These are phyloP conservation scores for Penicillium alfredii DNA, from an alignment of 495 filamentous ascomycete genomes.

Conservation along the genomic window DNA sequence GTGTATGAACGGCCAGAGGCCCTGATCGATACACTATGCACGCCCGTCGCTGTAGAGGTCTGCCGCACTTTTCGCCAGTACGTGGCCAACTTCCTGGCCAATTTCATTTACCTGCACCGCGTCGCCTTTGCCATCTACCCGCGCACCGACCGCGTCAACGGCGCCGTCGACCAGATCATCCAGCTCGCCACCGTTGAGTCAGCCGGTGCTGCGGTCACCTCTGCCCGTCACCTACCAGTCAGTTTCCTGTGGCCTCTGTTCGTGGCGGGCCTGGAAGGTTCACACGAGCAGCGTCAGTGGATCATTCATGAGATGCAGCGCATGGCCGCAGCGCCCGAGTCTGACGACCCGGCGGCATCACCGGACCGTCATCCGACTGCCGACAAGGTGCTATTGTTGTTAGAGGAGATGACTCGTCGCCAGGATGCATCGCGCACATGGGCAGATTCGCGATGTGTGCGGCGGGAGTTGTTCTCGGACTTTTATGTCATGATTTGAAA, in stretches of 20 bases:
- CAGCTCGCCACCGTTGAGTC: constrained; percentile 33
- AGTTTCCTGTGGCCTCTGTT: constrained; percentile 39
- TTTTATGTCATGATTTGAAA: constrained; percentile 35
- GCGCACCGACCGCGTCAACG: constrained; percentile 36
- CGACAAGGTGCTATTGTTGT: constrained; percentile 25
- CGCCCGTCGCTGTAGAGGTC: constrained; percentile 22
- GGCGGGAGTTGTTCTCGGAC: constrained; percentile 34
- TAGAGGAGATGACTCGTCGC: constrained; percentile 36
- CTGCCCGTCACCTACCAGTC: constrained; percentile 18
- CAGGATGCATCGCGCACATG: constrained; percentile 37
- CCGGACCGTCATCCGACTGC: constrained; percentile 26
- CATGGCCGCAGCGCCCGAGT: constrained; percentile 16
- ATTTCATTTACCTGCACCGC: constrained; percentile 36
- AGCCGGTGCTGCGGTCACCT: constrained; percentile 1
- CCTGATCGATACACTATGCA: constrained; percentile 22
- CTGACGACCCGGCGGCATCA: constrained; percentile 3
- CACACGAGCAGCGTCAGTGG: constrained; percentile 30
- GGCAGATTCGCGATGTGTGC: constrained; percentile 35
- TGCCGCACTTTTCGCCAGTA: constrained; percentile 36
- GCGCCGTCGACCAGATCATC: constrained; percentile 36
- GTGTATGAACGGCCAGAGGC: constrained; percentile 26
- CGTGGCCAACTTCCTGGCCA: constrained; percentile 36
- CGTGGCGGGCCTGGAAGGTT: constrained; percentile 34
- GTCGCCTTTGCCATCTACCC: constrained; percentile 41
- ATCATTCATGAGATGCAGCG: constrained; percentile 34